phyloP scores from a whole-genome alignment of 306 rosid genomes.

The Crotalaria pallida region DNA sequence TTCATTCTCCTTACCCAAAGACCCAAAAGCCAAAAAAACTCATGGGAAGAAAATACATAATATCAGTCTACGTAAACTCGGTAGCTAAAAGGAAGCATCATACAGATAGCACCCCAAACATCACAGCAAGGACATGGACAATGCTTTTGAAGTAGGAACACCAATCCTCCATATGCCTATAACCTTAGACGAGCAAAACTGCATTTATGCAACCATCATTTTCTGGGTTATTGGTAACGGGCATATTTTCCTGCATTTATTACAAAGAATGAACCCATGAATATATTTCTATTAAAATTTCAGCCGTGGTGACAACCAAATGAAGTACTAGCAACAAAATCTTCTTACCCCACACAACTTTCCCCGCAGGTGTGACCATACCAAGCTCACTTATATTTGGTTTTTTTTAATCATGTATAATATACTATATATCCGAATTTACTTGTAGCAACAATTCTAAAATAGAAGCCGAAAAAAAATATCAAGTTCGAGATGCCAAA shows the following conservation, averaged over 20 bases:
- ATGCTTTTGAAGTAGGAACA: not conserved
- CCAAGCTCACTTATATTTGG: constrained; percentile 94
- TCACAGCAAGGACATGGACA: not conserved
- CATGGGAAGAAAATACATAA: no score
- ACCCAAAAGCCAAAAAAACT: no score
- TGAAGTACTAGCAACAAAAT: not conserved
- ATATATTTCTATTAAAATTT: not conserved
- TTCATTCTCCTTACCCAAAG: no score
- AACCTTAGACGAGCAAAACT: constrained; percentile 70
- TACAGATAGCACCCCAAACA: no score
- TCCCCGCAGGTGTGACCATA: constrained; percentile 90
- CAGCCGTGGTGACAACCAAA: not conserved
- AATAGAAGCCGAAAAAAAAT: no score
- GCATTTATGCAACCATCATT: constrained; percentile 92
- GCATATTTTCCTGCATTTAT: constrained; percentile 76
- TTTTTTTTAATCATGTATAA: no score
- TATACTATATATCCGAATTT: no score
- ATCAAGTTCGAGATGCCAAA: no score
- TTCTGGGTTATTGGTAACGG: constrained; percentile 91
- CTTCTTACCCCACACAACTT: constrained; percentile 98
- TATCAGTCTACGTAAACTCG: no score
- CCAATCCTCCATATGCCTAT: not conserved
- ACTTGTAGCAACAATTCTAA: no score
- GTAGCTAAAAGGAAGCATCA: no score
- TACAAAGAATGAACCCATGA: constrained; percentile 2